phyloP scores from a whole-genome alignment of 352 stramenopile genomes.

The Globisporangium paddicum region DNA sequence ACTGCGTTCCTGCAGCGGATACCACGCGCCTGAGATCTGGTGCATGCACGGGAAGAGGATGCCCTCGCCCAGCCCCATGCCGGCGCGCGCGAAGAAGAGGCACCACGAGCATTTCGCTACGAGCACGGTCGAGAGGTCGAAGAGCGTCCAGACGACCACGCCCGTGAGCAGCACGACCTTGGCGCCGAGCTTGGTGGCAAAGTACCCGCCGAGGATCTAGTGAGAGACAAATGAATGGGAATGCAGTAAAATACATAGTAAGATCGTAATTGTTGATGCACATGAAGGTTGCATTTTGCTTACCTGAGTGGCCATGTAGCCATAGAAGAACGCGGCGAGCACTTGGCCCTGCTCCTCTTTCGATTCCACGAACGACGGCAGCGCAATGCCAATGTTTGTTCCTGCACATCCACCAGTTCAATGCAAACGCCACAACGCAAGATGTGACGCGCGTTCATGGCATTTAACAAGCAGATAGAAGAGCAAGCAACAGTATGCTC shows the following conservation, averaged over 20 bases:
- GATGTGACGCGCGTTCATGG: background rate
- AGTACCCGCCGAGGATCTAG: constrained; percentile 74
- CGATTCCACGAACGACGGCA: constrained; percentile 66
- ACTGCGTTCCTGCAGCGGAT: constrained; percentile 76
- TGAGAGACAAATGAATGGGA: no score
- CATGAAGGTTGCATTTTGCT: background rate
- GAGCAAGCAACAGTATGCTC: background rate
- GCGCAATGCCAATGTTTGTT: constrained; percentile 85
- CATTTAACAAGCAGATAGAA: no score
- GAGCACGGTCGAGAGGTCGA: constrained; percentile 73
- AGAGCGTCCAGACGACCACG: constrained; percentile 82
- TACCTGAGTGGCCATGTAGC: constrained; percentile 85
- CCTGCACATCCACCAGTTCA: constrained; percentile 20
- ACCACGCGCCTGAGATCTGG: constrained; percentile 80
- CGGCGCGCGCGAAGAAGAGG: constrained; percentile 71
- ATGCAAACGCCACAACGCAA: background rate
- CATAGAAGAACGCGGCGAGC: constrained; percentile 85
- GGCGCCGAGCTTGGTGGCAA: constrained; percentile 59
- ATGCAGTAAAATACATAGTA: background rate
- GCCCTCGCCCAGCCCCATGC: constrained; percentile 83
- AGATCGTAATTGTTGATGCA: background rate
- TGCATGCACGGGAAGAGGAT: constrained; percentile 89
- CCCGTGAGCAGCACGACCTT: constrained; percentile 71
- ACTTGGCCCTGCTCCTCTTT: constrained; percentile 79
- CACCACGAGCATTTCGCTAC: constrained; percentile 52